Percentiles rank a stretch among this genome's conserved stretches.
Conservation (phyloP, 2,329 filamentous ascomycete species). For the Chaetomium sp. region DNA sequence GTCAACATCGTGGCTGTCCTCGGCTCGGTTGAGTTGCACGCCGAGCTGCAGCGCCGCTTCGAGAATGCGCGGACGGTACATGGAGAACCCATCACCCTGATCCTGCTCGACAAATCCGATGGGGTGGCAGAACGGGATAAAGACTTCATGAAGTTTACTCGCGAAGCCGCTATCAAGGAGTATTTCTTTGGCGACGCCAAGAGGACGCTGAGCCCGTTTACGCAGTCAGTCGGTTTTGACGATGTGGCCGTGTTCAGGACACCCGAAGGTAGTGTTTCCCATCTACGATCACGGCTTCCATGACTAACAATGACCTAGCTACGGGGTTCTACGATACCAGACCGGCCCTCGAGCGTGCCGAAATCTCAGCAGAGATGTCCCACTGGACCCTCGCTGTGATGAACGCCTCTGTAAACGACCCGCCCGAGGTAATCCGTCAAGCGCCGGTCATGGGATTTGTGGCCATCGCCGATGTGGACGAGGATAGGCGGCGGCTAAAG, state of each 20-base stretch:
- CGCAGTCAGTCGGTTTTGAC: conserved; percentile 78
- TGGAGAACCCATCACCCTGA: conserved; percentile 71
- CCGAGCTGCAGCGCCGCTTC: conserved; percentile 73
- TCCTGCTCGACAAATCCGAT: conserved; percentile 81
- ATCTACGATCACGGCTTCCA: not conserved
- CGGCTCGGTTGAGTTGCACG: conserved; percentile 75
- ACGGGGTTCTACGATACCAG: conserved; percentile 35
- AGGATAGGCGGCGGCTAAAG: conserved; percentile 76
- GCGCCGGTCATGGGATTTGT: conserved; percentile 89
- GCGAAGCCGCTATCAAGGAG: conserved; percentile 78
- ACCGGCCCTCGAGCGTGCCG: conserved; percentile 61
- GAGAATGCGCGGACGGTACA: conserved; percentile 55
- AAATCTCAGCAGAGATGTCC: conserved; percentile 68
- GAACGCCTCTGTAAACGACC: conserved; percentile 70
- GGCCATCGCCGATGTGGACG: conserved; percentile 89
- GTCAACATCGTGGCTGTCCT: conserved; percentile 82
- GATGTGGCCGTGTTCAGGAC: conserved; percentile 73
- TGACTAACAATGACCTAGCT: conserved; percentile 22
- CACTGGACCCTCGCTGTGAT: conserved; percentile 86
- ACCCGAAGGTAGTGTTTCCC: conserved; percentile 53
- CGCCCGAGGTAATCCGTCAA: conserved; percentile 72
- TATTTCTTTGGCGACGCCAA: conserved; percentile 90
- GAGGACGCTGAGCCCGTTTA: conserved; percentile 81
- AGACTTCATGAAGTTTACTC: conserved; percentile 69
- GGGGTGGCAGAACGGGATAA: conserved; percentile 79